A percentile compares a stretch with the other conserved stretches of the same genome.
These are phyloP conservation scores for Suillus spraguei DNA, from an alignment of 768 basidiomycete species.

Conservation along the genomic window DNA sequence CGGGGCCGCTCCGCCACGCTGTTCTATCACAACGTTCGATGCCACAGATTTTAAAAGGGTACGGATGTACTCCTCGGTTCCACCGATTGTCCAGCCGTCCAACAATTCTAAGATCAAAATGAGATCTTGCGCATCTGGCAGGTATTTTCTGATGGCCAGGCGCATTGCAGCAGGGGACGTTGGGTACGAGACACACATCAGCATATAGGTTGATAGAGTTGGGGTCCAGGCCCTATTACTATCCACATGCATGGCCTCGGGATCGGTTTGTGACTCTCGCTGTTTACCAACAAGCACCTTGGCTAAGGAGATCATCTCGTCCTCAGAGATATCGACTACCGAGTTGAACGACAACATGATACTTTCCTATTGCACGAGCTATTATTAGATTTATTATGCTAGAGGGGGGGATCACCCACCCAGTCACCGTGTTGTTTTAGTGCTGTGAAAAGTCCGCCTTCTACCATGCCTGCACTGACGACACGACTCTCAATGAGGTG, in stretches of 20 bases:
- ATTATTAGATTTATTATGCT: not conserved
- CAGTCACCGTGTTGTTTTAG: conserved; percentile 65
- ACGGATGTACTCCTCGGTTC: conserved; percentile 18
- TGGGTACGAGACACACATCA: conserved; percentile 42
- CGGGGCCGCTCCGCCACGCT: conserved; percentile 14
- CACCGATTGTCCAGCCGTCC: conserved; percentile 41
- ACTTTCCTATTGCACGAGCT: conserved; percentile 27
- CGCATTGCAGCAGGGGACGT: conserved; percentile 42
- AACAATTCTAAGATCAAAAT: conserved; percentile 33
- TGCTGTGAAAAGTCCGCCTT: conserved; percentile 56
- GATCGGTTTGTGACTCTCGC: conserved; percentile 23
- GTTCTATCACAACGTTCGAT: not conserved
- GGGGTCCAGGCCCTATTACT: conserved; percentile 29
- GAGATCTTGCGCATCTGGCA: conserved; percentile 43
- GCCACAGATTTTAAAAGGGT: conserved; percentile 8
- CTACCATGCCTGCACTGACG: conserved; percentile 64
- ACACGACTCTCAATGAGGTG: conserved; percentile 58
- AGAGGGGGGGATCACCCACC: conserved; percentile 42
- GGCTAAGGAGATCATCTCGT: conserved; percentile 59
- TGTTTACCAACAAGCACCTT: conserved; percentile 44
- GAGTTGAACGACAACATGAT: conserved; percentile 53
- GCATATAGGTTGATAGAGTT: conserved; percentile 39
- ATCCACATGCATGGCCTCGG: conserved; percentile 42
- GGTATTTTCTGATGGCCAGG: conserved; percentile 43
- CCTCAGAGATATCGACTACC: conserved; percentile 67